Evolutionary conservation across 2,329 filamentous ascomycete species (phyloP).

Genomic region (Apiospora aurea): DNA sequence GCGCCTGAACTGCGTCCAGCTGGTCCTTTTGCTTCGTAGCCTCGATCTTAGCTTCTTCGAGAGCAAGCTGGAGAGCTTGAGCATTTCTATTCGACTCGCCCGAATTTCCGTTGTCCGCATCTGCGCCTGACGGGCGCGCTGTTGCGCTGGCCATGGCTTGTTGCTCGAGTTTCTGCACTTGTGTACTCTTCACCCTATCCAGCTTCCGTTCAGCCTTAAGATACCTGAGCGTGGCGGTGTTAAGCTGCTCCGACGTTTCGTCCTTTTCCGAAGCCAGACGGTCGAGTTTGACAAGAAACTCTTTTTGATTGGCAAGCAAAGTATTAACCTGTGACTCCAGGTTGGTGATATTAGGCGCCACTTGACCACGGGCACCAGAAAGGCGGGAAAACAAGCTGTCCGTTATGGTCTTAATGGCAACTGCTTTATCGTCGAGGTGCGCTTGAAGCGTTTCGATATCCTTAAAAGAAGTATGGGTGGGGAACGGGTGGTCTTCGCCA

Average conservation of each 20-base stretch:
- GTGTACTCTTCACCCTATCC: slow-evolving; percentile 85
- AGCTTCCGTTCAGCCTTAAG: slow-evolving; percentile 96
- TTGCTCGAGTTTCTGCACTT: slow-evolving; percentile 90
- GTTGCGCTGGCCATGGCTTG: slow-evolving; percentile 78
- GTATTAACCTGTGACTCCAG: slow-evolving; percentile 78
- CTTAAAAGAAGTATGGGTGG: slow-evolving; percentile 67
- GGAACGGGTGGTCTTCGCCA: slow-evolving; percentile 55
- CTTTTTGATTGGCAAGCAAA: slow-evolving; percentile 83
- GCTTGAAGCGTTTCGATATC: slow-evolving; percentile 77
- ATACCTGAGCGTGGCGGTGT: slow-evolving; percentile 87
- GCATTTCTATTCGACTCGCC: slow-evolving; percentile 62
- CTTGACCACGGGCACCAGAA: slow-evolving; percentile 56
- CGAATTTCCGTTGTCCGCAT: slow-evolving; percentile 57
- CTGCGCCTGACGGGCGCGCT: slow-evolving; percentile 47
- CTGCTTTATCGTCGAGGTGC: slow-evolving; percentile 79
- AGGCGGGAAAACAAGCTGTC: slow-evolving; percentile 70
- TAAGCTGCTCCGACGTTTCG: slow-evolving; percentile 83
- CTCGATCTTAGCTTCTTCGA: slow-evolving; percentile 79
- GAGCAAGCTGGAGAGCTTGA: slow-evolving; percentile 75
- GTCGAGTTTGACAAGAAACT: slow-evolving; percentile 78
- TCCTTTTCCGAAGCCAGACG: slow-evolving; percentile 80
- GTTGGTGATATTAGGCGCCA: slow-evolving; percentile 72
- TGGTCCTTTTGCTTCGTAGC: slow-evolving; percentile 89
- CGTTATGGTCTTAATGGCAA: slow-evolving; percentile 77
- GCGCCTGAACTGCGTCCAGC: slow-evolving; percentile 77